These are phyloP conservation scores for Alternaria rosae DNA, from an alignment of 2,329 filamentous ascomycete genomes.

Conservation along the genomic window DNA sequence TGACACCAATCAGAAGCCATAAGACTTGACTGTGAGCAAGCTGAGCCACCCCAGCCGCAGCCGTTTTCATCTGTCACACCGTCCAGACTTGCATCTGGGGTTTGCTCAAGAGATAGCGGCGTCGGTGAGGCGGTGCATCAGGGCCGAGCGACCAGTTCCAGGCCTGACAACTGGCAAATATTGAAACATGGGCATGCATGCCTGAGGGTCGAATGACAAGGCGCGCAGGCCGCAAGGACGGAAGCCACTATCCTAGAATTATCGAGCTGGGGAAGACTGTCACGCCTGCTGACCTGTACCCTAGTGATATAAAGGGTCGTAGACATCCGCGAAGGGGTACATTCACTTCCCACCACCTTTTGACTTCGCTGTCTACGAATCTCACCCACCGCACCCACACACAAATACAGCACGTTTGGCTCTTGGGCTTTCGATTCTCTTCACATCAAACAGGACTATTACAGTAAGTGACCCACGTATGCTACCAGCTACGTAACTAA, in stretches of 20 bases:
- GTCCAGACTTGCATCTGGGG: neutral
- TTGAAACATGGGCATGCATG: slow-evolving; percentile 14
- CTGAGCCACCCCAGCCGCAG: slow-evolving; percentile 18
- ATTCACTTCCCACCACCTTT: neutral
- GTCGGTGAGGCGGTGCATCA: slow-evolving; percentile 25
- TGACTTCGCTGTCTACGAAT: neutral
- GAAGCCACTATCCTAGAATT: neutral
- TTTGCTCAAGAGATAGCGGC: neutral
- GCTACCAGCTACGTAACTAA: neutral
- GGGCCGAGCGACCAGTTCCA: slow-evolving; percentile 20
- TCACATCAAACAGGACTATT: neutral
- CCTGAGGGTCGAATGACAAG: slow-evolving; percentile 15
- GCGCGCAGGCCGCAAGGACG: slow-evolving; percentile 7
- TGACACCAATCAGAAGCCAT: slow-evolving; percentile 10
- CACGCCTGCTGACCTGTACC: neutral
- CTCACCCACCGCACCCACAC: neutral
- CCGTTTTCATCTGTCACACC: slow-evolving; percentile 8
- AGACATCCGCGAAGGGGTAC: neutral
- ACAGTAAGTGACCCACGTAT: neutral
- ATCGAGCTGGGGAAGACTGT: neutral
- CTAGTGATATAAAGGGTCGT: slow-evolving; percentile 14
- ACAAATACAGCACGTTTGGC: neutral
- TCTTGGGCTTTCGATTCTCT: neutral
- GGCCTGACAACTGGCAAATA: slow-evolving; percentile 2
- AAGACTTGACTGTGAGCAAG: neutral